Evolutionary conservation across 2,329 filamentous ascomycete genomes (phyloP).

Genomic region (Aspergillus pseudoterreus): DNA sequence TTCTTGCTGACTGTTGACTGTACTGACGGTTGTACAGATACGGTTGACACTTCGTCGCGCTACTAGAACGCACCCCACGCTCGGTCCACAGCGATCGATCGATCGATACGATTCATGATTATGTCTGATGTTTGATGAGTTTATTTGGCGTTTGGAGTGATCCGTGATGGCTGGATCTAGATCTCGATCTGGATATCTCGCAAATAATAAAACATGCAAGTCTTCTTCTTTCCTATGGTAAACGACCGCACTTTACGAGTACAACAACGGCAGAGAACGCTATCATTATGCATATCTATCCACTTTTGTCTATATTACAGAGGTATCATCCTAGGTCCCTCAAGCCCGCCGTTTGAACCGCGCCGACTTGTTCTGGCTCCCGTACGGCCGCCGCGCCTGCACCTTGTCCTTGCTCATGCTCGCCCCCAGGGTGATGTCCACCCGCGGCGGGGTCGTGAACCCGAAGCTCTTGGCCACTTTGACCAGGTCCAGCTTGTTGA

Average conservation of each 20-base stretch:
- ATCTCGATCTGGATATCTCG: too few relatives aligned
- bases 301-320: not conserved
- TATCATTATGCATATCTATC: not conserved
- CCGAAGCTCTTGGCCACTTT: slow-evolving; percentile 85
- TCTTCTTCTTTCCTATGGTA: too few relatives aligned
- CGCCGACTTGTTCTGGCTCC: slow-evolving; percentile 64
- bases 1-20: not conserved
- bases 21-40: not conserved
- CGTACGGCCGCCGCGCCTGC: slow-evolving; percentile 66
- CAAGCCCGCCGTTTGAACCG: slow-evolving; percentile 47
- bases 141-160: too few relatives aligned
- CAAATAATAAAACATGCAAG: too few relatives aligned
- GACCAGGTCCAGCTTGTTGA: slow-evolving; percentile 74
- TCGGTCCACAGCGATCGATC: not conserved
- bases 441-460: slow-evolving; percentile 70
- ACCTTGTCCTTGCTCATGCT: slow-evolving; percentile 74
- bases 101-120: not conserved
- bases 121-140: not conserved
- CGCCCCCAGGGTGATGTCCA: slow-evolving; percentile 74
- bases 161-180: too few relatives aligned
- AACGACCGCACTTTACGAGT: not conserved
- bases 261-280: not conserved
- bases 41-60: not conserved
- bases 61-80: not conserved
- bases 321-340: slow-evolving; percentile 19